Evolutionary conservation across 1,139 yeast genomes (phyloP), one percentile per base, ranked within the genome.

Genomic region (Diutina scorzettiae): DNA sequence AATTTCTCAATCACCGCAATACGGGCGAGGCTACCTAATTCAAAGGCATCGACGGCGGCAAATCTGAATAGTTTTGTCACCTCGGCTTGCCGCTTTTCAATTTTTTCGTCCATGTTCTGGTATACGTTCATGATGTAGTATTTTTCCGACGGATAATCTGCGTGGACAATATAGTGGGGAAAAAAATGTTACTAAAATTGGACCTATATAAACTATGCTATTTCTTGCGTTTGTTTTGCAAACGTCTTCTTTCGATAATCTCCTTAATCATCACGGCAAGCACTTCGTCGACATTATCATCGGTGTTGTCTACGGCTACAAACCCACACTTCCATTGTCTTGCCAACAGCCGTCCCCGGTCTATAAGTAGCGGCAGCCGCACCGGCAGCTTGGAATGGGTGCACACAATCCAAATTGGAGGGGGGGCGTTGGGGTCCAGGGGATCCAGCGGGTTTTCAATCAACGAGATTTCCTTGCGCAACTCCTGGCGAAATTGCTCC

Each of bases 331-430:
- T 66, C 89, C 89, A 81, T 23, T 61, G 53, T 29, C 60, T 54
- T 0, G 86, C 84, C 43, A 80, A 55, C 30, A 65, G 54, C 45
- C 62, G 64, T 0, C 91, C 93, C 44, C 67, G 61, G 34, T 72
- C 72, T 6, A 81, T 60, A 40, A 81, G 55, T 11, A 64, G 53
- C 0, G 84, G 84, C 23, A 84, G 75, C 0, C 78, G 74, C 37
- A 78, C 58, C 9, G 64, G 70, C 52, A 73, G 78, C 29, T 69
- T 62, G 0, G 63, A 53, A 51, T 81, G 81, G 0, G 89, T 80
- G 49, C 84, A 80, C 2, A 78, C 67, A 3, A 82, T 63, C 57
- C 82, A 63, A 8, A 80, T 71, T 0, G 89, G 87, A 1, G 91
- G 93, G 12, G 78, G 77, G 9, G 74, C 60, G 41, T 62, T 63